These are phyloP conservation scores for Elsinoe fawcettii DNA, from an alignment of 2,329 filamentous ascomycete species.

Conservation along the genomic window DNA sequence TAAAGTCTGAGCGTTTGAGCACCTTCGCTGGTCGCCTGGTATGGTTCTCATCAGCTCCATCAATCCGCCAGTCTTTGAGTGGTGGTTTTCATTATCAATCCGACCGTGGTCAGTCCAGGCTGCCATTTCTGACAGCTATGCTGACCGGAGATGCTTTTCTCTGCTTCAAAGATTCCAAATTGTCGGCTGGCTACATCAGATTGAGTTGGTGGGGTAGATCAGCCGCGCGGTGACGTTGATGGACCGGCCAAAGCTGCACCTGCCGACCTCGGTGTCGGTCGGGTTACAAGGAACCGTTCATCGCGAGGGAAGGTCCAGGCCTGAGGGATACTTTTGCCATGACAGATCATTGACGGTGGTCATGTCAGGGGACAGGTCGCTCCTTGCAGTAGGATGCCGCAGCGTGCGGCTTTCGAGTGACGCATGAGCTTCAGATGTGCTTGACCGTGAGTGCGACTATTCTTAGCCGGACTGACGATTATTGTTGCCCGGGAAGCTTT, in stretches of 20 bases:
- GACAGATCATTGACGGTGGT: neutral
- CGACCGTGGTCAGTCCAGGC: neutral
- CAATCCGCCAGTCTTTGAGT: neutral
- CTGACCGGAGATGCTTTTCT: neutral
- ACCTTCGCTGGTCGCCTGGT: neutral
- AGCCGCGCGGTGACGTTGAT: neutral
- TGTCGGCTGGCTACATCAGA: neutral
- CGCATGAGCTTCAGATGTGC: too few species aligned
- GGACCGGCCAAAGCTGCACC: neutral
- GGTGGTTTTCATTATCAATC: neutral
- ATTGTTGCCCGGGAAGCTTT: too few species aligned
- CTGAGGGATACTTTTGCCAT: neutral
- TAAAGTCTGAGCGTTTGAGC: neutral
- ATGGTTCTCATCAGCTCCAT: neutral
- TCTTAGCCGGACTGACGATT: too few species aligned
- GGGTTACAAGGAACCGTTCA: neutral
- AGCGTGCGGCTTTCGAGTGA: too few species aligned
- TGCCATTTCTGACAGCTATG: neutral
- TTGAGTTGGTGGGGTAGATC: constrained; percentile 1
- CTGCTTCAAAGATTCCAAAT: constrained; percentile 3
- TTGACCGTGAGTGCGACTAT: too few species aligned
- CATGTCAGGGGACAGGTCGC: neutral
- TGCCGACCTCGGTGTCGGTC: neutral
- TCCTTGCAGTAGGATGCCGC: neutral
- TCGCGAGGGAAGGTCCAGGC: neutral